Evolutionary conservation across 1,139 yeast genomes (phyloP), one percentile per base, ranked within the genome.

Genomic region (Kurtzmaniella quercitrusa): DNA sequence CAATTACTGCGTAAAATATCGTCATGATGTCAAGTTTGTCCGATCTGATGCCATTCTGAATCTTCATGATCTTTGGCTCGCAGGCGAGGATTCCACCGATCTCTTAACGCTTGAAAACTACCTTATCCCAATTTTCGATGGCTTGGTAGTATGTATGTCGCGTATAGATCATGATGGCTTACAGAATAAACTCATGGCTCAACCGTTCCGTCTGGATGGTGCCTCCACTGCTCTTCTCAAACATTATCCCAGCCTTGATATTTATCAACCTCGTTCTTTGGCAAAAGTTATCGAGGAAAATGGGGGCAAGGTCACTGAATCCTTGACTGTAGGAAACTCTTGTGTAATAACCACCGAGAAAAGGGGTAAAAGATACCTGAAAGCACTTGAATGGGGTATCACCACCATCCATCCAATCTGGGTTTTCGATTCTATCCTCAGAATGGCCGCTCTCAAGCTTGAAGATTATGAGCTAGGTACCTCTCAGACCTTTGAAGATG

Each of bases 391-490:
- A 54, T 84, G 93, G 91, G 70, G 69, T 5, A 76, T 82, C 2
- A 85, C 87, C 1, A 75, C 82, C 1, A 78, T 88, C 2, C 90
- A 85, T 57, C 93, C 94, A 0, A 63, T 77, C 42, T 90, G 95
- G 94, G 61, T 90, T 2, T 54, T 74, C 17, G 88, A 87, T 57
- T 79, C 87, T 40, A 58, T 79, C 3, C 65, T 70, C 39, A 66
- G 95, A 48, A 79, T 77, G 3, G 89, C 88, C 0, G 68, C 79
- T 2, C 59, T 88, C 41, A 76, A 75, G 25, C 69, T 67, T 41
- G 63, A 66, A 18, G 71, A 73, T 43, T 81, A 77, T 52, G 52
- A 57, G 12, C 55, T 57, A 29, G 51, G 53, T 2, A 33, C 25
- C 12, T 43, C 49, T 18, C 48, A 60, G 42, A 62, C 74, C 19